Conservation (phyloP, 164 flowering plant species). For the Liquidambar formosana region DNA sequence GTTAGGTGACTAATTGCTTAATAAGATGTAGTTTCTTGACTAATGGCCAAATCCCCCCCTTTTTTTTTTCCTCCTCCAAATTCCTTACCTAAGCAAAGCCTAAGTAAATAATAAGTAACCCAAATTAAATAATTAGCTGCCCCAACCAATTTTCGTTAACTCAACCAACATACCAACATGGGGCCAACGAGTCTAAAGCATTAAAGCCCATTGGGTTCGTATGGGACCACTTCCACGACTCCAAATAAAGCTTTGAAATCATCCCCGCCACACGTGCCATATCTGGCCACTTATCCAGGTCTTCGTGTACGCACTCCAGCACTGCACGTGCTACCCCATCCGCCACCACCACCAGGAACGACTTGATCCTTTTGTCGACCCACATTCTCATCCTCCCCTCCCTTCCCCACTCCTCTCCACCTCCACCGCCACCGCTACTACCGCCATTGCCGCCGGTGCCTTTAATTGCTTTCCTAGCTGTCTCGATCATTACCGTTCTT, state of each 20-base stretch:
- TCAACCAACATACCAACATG: too few species aligned
- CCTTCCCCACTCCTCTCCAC: constrained; percentile 10
- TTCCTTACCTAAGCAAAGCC: too few species aligned
- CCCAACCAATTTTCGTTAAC: too few species aligned
- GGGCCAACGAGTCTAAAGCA: constrained; percentile 56
- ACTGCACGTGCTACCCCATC: constrained; percentile 58
- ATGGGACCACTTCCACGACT: constrained; percentile 56
- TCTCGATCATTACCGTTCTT: constrained; percentile 48
- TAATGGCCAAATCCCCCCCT: too few species aligned
- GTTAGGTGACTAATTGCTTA: too few species aligned
- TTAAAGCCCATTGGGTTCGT: constrained; percentile 41
- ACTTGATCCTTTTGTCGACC: constrained; percentile 63
- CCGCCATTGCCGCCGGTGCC: constrained; percentile 24
- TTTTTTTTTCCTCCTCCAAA: too few species aligned
- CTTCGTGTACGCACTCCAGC: constrained; percentile 66
- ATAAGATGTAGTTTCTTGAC: too few species aligned
- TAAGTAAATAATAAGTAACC: too few species aligned
- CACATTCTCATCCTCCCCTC: constrained; percentile 59
- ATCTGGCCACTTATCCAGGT: constrained; percentile 57
- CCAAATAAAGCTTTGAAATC: constrained; percentile 56
- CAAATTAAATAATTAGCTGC: too few species aligned
- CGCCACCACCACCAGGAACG: constrained; percentile 70
- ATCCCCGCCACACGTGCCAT: constrained; percentile 73
- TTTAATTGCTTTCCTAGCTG: constrained; percentile 44
- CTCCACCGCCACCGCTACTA: constrained; percentile 13